phyloP scores from a whole-genome alignment of 495 filamentous ascomycete genomes.

The Tricharina praecox region DNA sequence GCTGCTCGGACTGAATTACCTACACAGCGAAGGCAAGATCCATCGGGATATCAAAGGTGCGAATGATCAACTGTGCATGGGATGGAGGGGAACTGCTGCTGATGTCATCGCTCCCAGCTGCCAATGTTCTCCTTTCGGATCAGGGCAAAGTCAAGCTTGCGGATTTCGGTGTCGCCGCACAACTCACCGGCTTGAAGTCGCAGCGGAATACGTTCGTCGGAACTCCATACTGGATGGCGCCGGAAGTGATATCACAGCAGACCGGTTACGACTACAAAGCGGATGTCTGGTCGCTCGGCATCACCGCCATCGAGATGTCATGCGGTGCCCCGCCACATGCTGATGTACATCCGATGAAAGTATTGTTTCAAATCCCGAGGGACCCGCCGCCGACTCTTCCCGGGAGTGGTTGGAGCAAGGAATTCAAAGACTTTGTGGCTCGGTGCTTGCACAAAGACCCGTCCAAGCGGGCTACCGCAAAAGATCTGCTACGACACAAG shows the following conservation, averaged over 20 bases:
- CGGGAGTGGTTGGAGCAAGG: conserved; percentile 61
- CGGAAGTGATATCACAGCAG: conserved; percentile 86
- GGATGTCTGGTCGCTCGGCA: conserved; percentile 97
- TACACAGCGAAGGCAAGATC: conserved; percentile 87
- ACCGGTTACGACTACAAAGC: conserved; percentile 97
- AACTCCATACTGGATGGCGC: conserved; percentile 99
- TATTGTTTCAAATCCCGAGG: conserved; percentile 90
- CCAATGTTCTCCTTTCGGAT: conserved; percentile 70
- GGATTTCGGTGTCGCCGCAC: conserved; percentile 93
- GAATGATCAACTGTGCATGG: too few relatives aligned
- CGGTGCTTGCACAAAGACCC: conserved; percentile 76
- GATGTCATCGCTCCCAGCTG: too few relatives aligned
- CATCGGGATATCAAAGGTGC: conserved; percentile 94
- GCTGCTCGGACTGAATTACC: conserved; percentile 74
- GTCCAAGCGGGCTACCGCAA: conserved; percentile 68
- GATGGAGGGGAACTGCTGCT: too few relatives aligned
- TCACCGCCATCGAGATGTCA: conserved; percentile 85
- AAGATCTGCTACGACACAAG: conserved; percentile 71
- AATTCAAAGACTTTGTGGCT: conserved; percentile 90
- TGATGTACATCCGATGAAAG: conserved; percentile 98
- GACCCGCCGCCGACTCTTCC: conserved; percentile 69
- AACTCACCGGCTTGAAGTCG: conserved; percentile 97
- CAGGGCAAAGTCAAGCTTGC: conserved; percentile 93
- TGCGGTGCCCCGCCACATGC: conserved; percentile 89
- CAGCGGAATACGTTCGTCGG: conserved; percentile 99